A percentile compares a stretch with the other conserved stretches of the same genome.
Conservation (phyloP, 2,329 filamentous ascomycete species). For the Talaromyces sp. region DNA sequence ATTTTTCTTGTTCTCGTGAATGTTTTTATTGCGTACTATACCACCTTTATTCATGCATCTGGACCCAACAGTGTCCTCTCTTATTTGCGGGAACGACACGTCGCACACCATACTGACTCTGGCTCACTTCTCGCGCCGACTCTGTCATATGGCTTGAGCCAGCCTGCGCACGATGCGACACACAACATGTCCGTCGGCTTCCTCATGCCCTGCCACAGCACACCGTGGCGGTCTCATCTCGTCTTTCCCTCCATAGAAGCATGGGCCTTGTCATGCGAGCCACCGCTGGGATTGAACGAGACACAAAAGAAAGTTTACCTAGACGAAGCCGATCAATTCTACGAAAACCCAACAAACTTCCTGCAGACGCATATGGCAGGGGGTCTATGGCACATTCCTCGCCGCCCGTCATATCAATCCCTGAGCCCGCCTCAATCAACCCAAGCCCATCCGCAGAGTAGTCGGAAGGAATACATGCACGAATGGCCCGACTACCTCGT, state of each 20-base stretch:
- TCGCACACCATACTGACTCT: conserved; percentile 48
- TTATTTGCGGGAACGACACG: conserved; percentile 71
- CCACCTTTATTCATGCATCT: conserved; percentile 70
- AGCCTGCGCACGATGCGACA: conserved; percentile 14
- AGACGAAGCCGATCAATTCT: conserved; percentile 91
- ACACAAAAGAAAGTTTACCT: conserved; percentile 63
- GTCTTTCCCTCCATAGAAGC: conserved; percentile 68
- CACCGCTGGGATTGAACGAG: conserved; percentile 64
- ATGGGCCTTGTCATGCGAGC: conserved; percentile 86
- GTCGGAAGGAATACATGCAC: conserved; percentile 17
- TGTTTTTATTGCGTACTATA: conserved; percentile 65
- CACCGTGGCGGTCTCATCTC: conserved; percentile 87
- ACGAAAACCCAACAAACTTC: conserved; percentile 58
- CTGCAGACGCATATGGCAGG: conserved; percentile 49
- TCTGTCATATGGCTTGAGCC: conserved; percentile 11
- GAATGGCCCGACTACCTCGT: conserved; percentile 45
- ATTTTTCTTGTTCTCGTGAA: conserved; percentile 60
- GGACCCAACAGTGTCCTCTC: conserved; percentile 70
- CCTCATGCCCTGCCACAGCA: conserved; percentile 92
- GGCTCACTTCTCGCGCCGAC: conserved; percentile 12
- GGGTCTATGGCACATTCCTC: conserved; percentile 28
- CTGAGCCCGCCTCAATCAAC: conserved; percentile 1
- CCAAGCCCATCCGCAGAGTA: neutral
- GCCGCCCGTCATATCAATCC: conserved; percentile 25
- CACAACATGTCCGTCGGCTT: conserved; percentile 60